Evolutionary conservation across 2,329 filamentous ascomycete genomes (phyloP).

Genomic region (Hymenoscyphus occultus): DNA sequence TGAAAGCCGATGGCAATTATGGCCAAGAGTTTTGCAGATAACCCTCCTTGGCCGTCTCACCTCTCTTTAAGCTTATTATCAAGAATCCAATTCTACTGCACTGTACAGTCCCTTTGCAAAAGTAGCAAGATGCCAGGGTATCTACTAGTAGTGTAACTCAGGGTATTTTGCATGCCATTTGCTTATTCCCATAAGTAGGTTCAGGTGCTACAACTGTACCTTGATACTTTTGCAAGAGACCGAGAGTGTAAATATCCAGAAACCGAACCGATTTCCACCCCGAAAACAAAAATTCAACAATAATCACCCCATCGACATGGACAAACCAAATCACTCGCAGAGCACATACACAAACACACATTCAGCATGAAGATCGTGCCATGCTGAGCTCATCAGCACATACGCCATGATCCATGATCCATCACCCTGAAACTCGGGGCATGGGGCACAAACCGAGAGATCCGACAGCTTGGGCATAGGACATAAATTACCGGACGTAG

Average conservation of each 20-base stretch:
- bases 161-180: no score
- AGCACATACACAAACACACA: background rate
- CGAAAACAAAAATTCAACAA: no score
- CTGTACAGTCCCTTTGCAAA: no score
- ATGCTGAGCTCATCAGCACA: background rate
- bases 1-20: background rate
- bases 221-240: no score
- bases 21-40: background rate
- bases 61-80: conserved; percentile 3
- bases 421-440: background rate
- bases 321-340: no score
- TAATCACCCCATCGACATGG: no score
- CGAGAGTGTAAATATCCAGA: no score
- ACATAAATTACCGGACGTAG: background rate
- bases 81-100: background rate
- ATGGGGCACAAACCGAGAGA: background rate
- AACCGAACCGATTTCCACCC: no score
- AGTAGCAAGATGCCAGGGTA: no score
- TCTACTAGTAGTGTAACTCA: no score
- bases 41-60: background rate
- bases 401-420: background rate
- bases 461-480: background rate
- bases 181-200: no score
- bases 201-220: no score
- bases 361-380: background rate